These are phyloP conservation scores for Hymenoscyphus occultus DNA, from an alignment of 2,329 filamentous ascomycete genomes.

Conservation along the genomic window DNA sequence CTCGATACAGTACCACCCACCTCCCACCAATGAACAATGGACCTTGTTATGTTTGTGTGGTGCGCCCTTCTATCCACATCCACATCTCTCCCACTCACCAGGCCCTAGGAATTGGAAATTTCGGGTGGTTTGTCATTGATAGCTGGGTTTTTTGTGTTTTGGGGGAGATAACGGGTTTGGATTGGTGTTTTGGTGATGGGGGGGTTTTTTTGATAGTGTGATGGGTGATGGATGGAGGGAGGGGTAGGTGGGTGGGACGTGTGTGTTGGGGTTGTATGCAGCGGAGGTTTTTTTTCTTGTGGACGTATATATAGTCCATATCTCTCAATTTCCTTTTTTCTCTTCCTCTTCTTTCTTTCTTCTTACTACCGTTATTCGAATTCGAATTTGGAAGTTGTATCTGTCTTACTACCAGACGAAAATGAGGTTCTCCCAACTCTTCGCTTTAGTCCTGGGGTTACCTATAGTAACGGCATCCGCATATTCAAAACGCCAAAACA, in stretches of 20 bases:
- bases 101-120: neutral
- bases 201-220: too few relatives aligned
- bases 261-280: neutral
- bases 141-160: too few relatives aligned
- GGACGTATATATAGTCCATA: neutral
- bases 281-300: neutral
- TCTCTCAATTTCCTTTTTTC: neutral
- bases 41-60: neutral
- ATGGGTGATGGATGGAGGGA: neutral
- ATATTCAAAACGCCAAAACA: conserved; percentile 5
- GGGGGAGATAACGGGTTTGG: neutral
- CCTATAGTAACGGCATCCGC: conserved; percentile 1
- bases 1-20: neutral
- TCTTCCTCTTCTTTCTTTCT: neutral
- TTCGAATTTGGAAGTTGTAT: neutral
- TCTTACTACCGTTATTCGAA: neutral
- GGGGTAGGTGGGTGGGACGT: neutral
- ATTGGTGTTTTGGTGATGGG: neutral
- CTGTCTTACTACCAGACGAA: neutral
- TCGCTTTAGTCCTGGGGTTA: neutral
- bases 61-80: neutral
- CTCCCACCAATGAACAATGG: neutral
- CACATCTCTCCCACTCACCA: neutral
- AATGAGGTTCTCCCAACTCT: conserved; percentile 1
- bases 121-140: neutral